Percentiles rank a stretch among this genome's conserved stretches.
phyloP scores from a whole-genome alignment of 2,329 filamentous ascomycete genomes.

The Cytospora leucostoma region DNA sequence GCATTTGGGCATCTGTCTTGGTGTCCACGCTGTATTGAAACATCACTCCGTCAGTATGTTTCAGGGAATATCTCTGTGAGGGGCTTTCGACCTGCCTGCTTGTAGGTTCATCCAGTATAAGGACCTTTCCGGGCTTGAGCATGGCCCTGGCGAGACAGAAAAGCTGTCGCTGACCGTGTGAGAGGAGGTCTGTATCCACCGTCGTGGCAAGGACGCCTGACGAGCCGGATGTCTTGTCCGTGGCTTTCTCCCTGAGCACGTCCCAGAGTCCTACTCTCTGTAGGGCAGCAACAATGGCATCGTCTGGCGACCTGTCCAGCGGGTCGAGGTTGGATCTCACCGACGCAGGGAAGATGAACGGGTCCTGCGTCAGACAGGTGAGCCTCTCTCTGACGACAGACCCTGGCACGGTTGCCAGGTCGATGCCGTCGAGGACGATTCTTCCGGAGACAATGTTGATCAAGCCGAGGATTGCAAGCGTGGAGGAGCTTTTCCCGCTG shows the following conservation, averaged over 20 bases:
- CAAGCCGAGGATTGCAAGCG: constrained; percentile 49
- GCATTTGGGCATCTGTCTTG: constrained; percentile 14
- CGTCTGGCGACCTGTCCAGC: constrained; percentile 38
- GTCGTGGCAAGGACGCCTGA: constrained; percentile 34
- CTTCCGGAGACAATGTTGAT: constrained; percentile 45
- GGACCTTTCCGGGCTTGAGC: constrained; percentile 37
- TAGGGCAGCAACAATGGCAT: constrained; percentile 46
- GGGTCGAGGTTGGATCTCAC: constrained; percentile 54
- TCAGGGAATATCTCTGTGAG: neutral
- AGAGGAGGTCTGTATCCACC: constrained; percentile 39
- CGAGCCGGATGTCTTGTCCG: constrained; percentile 22
- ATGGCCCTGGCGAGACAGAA: constrained; percentile 46
- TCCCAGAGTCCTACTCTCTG: constrained; percentile 48
- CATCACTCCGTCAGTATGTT: neutral
- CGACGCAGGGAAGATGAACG: constrained; percentile 49
- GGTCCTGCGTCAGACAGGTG: constrained; percentile 52
- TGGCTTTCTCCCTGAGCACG: constrained; percentile 41
- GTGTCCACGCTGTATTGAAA: constrained; percentile 4
- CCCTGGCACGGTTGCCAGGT: constrained; percentile 36
- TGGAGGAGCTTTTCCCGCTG: constrained; percentile 54
- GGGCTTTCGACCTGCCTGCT: constrained; percentile 36
- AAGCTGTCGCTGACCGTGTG: constrained; percentile 49
- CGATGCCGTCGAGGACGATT: constrained; percentile 48
- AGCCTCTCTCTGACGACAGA: constrained; percentile 37
- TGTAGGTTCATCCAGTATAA: constrained; percentile 44